These are phyloP conservation scores for Lophiotrema nucula DNA, from an alignment of 495 filamentous ascomycete species.

Conservation along the genomic window DNA sequence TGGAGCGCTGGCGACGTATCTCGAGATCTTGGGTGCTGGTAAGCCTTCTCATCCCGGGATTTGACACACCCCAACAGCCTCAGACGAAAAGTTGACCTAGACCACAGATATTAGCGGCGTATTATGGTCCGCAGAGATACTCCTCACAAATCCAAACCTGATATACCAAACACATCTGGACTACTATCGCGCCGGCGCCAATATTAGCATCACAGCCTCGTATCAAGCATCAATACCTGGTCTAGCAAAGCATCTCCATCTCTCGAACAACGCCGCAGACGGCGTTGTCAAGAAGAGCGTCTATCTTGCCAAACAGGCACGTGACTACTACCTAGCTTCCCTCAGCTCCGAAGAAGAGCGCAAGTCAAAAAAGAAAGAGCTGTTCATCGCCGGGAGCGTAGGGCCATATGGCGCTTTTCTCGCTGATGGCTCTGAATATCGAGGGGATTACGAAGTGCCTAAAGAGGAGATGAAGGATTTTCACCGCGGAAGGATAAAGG, in stretches of 20 bases:
- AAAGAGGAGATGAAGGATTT: conserved; percentile 28
- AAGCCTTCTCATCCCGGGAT: too few species aligned
- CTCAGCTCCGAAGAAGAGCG: not conserved
- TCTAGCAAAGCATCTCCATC: conserved; percentile 25
- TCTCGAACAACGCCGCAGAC: conserved; percentile 19
- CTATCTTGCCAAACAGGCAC: conserved; percentile 32
- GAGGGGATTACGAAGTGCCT: conserved; percentile 33
- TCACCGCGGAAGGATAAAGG: conserved; percentile 36
- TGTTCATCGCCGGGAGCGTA: conserved; percentile 39
- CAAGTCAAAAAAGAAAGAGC: not conserved
- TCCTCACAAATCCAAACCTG: conserved; percentile 26
- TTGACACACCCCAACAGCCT: too few species aligned
- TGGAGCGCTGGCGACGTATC: conserved; percentile 40
- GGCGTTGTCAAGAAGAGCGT: conserved; percentile 37
- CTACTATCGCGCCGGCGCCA: conserved; percentile 39
- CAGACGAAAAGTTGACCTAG: too few species aligned
- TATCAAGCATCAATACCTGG: conserved; percentile 41
- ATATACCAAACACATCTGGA: conserved; percentile 36
- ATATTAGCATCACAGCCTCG: conserved; percentile 39
- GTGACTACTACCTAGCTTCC: conserved; percentile 16
- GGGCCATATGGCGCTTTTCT: conserved; percentile 43
- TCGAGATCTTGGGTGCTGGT: conserved; percentile 34
- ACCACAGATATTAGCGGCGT: conserved; percentile 31
- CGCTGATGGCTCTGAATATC: conserved; percentile 40
- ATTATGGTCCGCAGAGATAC: conserved; percentile 38